Evolutionary conservation across 2,329 filamentous ascomycete species (phyloP), one percentile per base, ranked within the genome.

Genomic region (Exophiala viscosa): DNA sequence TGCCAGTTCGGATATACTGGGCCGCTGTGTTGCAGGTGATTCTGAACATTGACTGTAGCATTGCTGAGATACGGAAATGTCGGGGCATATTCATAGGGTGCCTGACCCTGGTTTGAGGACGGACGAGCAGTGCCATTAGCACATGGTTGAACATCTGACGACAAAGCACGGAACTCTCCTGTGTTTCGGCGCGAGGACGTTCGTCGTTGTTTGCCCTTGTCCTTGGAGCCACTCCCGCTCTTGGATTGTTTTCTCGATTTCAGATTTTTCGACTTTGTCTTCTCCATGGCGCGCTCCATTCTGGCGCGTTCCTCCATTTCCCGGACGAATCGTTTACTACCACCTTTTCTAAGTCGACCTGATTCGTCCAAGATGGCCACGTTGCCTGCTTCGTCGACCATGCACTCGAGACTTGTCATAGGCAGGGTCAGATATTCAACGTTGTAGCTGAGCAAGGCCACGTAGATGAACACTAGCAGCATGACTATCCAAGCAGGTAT

Each of bases 401-500:
- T 81, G 41, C 90, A 95, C 77, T 96, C 92, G 47, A 95, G 80
- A 62, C 83, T 87, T 51, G 76, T 77, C 73, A 97, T 75, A 13
- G 86, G 85, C 49, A 95, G 75, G 8, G 93, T 99, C 64, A 99
- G 72, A 57, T 92, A 88, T 63, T 90, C 88, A 1, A 87, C 87
- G 69, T 99, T 99, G 70, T 96, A 97, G 42, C 83, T 80, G 42
- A 91, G 90, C 33, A 99, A 81, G 36, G 93, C 93, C 8, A 96
- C 84, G 72, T 96, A 99, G 59, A 96, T 95, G 73, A 95, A 99
- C 20, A 93, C 80, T 32, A 97, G 77, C 41, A 85, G 73, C 80
- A 93, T 91, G 50, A 96, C 91, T 31, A 96, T 76, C 76, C 90
- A 97, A 5, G 88, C 86, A 0, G 93, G 93, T 11, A 96, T 84